These are phyloP conservation scores for Trametopsis cervina DNA, from an alignment of 768 basidiomycete genomes.

Conservation along the genomic window DNA sequence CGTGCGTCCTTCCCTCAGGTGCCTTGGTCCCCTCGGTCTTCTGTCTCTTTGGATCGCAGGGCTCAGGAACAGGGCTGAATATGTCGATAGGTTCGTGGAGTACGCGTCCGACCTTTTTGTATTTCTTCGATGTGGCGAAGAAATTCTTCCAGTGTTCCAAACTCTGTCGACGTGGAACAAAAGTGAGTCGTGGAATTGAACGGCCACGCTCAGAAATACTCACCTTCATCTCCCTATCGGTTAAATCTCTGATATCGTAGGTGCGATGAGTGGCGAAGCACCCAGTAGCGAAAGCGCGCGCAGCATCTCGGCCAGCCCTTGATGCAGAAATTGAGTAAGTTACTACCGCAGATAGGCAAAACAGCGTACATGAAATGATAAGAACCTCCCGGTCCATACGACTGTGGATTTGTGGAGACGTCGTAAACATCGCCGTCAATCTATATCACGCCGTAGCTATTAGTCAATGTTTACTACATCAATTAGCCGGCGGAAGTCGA, in stretches of 20 bases:
- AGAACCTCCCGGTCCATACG: conserved; percentile 86
- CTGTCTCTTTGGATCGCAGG: conserved; percentile 62
- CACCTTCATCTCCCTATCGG: conserved; percentile 59
- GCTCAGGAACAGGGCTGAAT: conserved; percentile 61
- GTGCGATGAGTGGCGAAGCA: conserved; percentile 90
- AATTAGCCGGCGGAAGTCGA: conserved; percentile 8
- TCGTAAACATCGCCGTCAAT: conserved; percentile 93
- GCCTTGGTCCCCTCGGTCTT: conserved; percentile 8
- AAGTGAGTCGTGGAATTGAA: background rate
- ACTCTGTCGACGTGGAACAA: conserved; percentile 38
- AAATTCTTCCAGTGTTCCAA: conserved; percentile 87
- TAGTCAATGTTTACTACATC: background rate
- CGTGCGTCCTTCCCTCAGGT: conserved; percentile 11
- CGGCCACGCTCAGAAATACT: background rate
- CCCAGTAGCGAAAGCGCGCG: conserved; percentile 87
- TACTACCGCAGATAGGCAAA: conserved; percentile 1
- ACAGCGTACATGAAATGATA: conserved; percentile 61
- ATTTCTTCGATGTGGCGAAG: conserved; percentile 76
- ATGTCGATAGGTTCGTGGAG: conserved; percentile 74
- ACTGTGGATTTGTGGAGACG: conserved; percentile 66
- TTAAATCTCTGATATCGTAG: conserved; percentile 82
- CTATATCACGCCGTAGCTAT: conserved; percentile 30
- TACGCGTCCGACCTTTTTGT: conserved; percentile 72
- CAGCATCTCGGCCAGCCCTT: conserved; percentile 83
- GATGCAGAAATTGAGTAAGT: conserved; percentile 10